Evolutionary conservation across 2,329 filamentous ascomycete species (phyloP).

Genomic region (Phyllosticta paracitricarpa): DNA sequence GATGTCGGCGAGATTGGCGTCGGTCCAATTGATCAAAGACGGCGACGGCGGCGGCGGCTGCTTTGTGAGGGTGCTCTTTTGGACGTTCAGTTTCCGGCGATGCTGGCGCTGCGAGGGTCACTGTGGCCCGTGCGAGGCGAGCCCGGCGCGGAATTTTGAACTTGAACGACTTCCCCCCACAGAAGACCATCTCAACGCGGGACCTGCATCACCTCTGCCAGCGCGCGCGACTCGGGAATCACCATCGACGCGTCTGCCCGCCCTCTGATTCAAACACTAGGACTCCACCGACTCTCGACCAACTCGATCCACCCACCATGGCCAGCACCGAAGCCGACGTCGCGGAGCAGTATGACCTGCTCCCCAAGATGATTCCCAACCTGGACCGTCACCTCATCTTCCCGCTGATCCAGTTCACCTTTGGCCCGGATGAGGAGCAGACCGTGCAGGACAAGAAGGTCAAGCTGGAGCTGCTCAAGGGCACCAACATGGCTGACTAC

Average conservation of each 20-base stretch:
- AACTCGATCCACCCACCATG: conserved; percentile 21
- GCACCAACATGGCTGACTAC: conserved; percentile 99
- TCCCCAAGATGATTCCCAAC: conserved; percentile 81
- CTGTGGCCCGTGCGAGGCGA: conserved; percentile 9
- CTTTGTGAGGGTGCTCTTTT: background rate
- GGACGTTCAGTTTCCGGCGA: background rate
- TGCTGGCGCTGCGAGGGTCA: background rate
- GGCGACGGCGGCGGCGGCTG: too few species aligned
- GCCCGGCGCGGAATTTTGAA: conserved; percentile 11
- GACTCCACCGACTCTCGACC: background rate
- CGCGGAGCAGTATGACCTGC: conserved; percentile 65
- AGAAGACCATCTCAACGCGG: conserved; percentile 6
- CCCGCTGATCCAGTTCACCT: conserved; percentile 86
- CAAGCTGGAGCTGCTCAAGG: conserved; percentile 89
- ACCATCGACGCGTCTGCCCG: conserved; percentile 4
- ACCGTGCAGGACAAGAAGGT: conserved; percentile 66
- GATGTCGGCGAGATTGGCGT: background rate
- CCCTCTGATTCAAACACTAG: background rate
- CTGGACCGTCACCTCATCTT: conserved; percentile 96
- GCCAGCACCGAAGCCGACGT: conserved; percentile 37
- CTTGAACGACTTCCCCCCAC: conserved; percentile 5
- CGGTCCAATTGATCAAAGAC: background rate
- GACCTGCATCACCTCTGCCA: conserved; percentile 10
- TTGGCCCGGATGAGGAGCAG: conserved; percentile 69
- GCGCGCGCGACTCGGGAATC: conserved; percentile 7